Evolutionary conservation across 2,329 filamentous ascomycete species (phyloP), one percentile per base, ranked within the genome.

Genomic region (Arachnomyces sp.): DNA sequence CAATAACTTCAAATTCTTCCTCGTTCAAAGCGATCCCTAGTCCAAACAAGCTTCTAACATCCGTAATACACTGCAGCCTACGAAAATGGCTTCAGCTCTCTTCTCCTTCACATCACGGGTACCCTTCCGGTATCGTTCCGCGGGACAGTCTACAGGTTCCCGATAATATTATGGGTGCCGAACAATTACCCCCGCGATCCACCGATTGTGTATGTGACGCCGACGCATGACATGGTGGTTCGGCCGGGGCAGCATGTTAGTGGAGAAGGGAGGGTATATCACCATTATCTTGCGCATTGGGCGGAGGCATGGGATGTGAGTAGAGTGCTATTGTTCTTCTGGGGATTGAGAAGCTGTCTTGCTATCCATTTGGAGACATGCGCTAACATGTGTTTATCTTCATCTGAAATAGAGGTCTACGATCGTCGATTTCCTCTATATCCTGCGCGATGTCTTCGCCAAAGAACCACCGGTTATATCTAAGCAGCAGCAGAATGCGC

Each of bases 161-260:
- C 92, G 15, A 72, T 98, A 49, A 84, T 86, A 47, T 65, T 96
- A 75, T 96, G 92, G 90, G 74, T 96, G 33, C 92, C 92, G 3
- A 86, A 94, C 57, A 77, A 80, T 39, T 98, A 96, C 60, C 92
- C 92, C 1, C 74, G 78, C 46, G 86, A 94, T 54, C 74, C 87
- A 1, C 92, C 92, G 1, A 75, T 96, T 34, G 78, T 84, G 43
- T 96, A 95, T 61, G 86, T 96, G 31, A 89, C 81, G 5, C 89
- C 92, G 2, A 86, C 85, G 4, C 82, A 86, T 49, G 84, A 80
- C 48, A 96, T 98, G 87, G 67, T 84, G 49, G 82, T 98, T 31
- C 77, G 90, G 14, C 87, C 89, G 1, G 92, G 92, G 1, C 92
- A 98, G 59, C 88, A 98, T 69, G 88, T 98, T 44, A 88, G 92